Conservation (phyloP, 345 rosid species). For the Gossypium stocksii region DNA sequence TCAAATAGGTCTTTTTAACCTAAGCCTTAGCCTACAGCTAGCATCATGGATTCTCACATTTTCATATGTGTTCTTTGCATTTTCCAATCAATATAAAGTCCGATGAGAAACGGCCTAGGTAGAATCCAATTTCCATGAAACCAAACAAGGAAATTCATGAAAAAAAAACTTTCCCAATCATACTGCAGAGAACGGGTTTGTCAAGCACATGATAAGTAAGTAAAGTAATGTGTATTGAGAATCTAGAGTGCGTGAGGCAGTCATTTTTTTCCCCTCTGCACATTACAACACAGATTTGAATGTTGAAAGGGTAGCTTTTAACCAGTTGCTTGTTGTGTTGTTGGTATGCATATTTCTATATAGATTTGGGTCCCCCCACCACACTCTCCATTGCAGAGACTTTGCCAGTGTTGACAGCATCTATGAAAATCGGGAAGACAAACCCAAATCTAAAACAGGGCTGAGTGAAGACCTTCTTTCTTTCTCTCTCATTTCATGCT, state of each 20-base stretch:
- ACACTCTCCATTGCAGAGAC: conserved; percentile 21
- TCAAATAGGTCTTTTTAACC: not conserved
- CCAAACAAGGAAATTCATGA: not conserved
- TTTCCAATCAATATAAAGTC: not conserved
- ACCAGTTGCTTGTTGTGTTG: conserved; percentile 26
- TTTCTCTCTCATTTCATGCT: conserved; percentile 21
- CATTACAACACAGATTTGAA: conserved; percentile 30
- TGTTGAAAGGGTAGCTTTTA: conserved; percentile 28
- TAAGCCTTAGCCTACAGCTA: no score
- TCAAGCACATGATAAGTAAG: conserved; percentile 15
- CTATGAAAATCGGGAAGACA: conserved; percentile 27
- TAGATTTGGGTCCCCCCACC: conserved; percentile 44
- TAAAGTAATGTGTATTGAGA: conserved; percentile 11
- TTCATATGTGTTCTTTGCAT: not conserved
- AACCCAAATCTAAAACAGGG: conserved; percentile 17
- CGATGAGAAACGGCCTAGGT: not conserved
- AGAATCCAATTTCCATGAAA: not conserved
- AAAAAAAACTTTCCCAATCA: not conserved
- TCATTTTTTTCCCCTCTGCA: conserved; percentile 8
- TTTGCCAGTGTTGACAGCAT: conserved; percentile 24
- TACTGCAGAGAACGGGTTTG: conserved; percentile 12
- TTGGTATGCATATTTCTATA: conserved; percentile 35
- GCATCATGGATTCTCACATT: not conserved
- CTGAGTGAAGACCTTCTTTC: not conserved
- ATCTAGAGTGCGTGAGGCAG: conserved; percentile 15